Percentiles rank a stretch among this genome's conserved stretches.
These are phyloP conservation scores for Apophysomyces sp. DNA, from an alignment of 371 early-diverging fungal species.

Conservation along the genomic window DNA sequence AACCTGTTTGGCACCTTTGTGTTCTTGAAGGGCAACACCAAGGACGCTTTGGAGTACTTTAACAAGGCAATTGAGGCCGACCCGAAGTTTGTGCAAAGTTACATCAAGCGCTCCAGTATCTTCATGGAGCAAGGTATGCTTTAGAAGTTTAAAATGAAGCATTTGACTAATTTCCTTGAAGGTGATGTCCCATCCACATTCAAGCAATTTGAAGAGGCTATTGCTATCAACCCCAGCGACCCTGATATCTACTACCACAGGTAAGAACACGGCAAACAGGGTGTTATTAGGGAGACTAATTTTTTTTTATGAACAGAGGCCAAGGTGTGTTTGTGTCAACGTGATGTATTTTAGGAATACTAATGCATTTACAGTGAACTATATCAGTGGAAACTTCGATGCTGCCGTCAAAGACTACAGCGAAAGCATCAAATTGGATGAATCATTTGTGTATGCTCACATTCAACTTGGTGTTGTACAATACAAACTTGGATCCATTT, in stretches of 20 bases:
- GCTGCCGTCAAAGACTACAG: conserved; percentile 85
- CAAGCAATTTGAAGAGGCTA: conserved; percentile 72
- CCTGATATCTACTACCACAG: conserved; percentile 83
- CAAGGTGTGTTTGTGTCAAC: conserved; percentile 25
- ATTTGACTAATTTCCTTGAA: conserved; percentile 1
- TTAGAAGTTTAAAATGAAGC: not conserved
- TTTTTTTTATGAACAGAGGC: conserved; percentile 22
- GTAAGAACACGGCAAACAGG: conserved; percentile 14
- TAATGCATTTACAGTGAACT: conserved; percentile 45
- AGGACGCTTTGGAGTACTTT: conserved; percentile 71
- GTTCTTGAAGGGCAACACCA: conserved; percentile 85
- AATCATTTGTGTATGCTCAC: conserved; percentile 85
- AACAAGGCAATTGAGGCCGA: conserved; percentile 81
- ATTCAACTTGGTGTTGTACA: conserved; percentile 95
- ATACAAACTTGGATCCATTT: conserved; percentile 84
- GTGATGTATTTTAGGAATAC: not conserved
- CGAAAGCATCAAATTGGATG: conserved; percentile 79
- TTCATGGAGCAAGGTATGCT: conserved; percentile 77
- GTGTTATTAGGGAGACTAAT: conserved; percentile 11
- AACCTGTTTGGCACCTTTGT: conserved; percentile 87
- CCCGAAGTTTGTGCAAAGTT: conserved; percentile 77
- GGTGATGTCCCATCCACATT: conserved; percentile 65
- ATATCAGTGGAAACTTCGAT: conserved; percentile 76
- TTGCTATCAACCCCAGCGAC: conserved; percentile 62
- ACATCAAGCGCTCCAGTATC: conserved; percentile 87